Base-by-base conservation (phyloP, 1,284 basidiomycete genomes). In the Sphaerobolus stellatus region DNA sequence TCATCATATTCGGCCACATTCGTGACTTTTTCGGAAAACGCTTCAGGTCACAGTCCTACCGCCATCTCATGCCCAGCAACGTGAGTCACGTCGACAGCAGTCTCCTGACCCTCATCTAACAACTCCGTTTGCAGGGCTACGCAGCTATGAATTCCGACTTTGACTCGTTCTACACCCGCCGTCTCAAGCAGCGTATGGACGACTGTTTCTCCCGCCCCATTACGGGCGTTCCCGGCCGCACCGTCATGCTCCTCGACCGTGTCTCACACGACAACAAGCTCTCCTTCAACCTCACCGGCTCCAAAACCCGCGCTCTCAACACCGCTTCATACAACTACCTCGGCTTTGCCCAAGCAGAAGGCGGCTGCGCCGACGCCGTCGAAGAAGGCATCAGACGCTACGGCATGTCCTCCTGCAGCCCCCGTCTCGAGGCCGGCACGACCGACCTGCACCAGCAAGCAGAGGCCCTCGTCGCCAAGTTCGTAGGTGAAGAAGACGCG, bases 301-400 rank as follows among this genome's bases (percentile, higher is more conserved):
- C 78, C 0, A 83, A 82, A 38, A 95, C 93, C 1, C 91, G 94
- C 54, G 90, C 88, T 0, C 86, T 99, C 64, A 99, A 99, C 72
- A 88, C 98, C 62, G 96, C 94, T 8, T 98, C 94, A 5, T 99
- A 99, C 80, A 99, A 99, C 75, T 99, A 99, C 69, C 92, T 99
- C 63, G 96, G 97, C 5, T 99, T 99, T 66, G 96, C 96, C 1
- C 94, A 98, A 70, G 92, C 90, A 25, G 83, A 85, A 14, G 96
- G 97, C 27, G 91, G 90, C 9, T 98, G 94, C 66, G 91, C 96
- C 2, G 95, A 98, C 66, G 91, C 90, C 1, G 94, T 94, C 16
- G 92, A 95, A 66, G 87, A 90, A 61, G 74, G 78, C 11, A 82
- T 97, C 65, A 78, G 76, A 56, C 82, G 84, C 6, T 94, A 92